These are phyloP conservation scores for Byssochlamys sp. DNA, from an alignment of 2,329 filamentous ascomycete species.

Conservation along the genomic window DNA sequence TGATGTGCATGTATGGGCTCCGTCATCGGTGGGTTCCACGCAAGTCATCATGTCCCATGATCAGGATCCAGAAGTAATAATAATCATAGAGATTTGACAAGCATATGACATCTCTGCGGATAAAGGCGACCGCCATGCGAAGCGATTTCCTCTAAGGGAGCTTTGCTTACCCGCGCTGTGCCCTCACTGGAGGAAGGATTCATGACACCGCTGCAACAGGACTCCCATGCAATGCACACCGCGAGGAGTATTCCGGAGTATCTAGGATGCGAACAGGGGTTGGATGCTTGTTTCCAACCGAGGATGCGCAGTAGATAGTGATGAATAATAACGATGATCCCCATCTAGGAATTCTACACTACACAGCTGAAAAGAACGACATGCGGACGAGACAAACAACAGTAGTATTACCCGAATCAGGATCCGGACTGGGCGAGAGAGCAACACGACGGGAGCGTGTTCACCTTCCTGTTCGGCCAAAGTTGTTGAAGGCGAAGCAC, in stretches of 20 bases:
- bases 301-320: neutral
- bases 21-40: neutral
- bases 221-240: neutral
- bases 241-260: neutral
- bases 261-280: neutral
- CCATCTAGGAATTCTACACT: neutral
- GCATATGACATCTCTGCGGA: neutral
- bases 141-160: neutral
- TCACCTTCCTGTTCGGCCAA: neutral
- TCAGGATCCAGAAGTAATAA: neutral
- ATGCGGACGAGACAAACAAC: neutral
- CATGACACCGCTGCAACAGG: neutral
- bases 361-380: neutral
- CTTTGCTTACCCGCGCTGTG: neutral
- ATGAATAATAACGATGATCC: neutral
- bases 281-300: neutral
- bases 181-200: neutral
- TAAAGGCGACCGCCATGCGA: neutral
- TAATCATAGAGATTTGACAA: neutral
- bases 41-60: neutral
- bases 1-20: neutral
- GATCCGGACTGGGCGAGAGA: neutral
- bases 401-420: neutral
- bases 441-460: neutral
- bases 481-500: neutral